phyloP scores from a whole-genome alignment of 345 rosid species.

The Psidium guajava region DNA sequence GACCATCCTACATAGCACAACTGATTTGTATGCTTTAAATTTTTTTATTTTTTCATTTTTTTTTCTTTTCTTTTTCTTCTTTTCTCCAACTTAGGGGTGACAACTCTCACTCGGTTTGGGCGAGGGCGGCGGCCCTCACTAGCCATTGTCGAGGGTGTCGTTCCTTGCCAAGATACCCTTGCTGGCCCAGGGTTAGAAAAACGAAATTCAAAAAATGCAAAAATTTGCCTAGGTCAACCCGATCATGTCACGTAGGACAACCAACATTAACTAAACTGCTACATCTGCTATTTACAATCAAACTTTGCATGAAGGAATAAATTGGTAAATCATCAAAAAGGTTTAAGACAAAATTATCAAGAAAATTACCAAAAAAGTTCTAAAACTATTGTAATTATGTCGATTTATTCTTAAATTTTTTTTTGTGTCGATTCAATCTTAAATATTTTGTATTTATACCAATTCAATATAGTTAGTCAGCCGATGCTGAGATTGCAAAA shows the following conservation, averaged over 20 bases:
- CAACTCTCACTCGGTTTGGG: neutral
- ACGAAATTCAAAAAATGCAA: neutral
- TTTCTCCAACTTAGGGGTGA: accelerated
- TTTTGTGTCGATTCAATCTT: too few relatives aligned
- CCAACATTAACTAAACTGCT: accelerated
- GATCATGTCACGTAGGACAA: accelerated
- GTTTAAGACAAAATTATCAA: accelerated
- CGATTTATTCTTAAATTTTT: too few relatives aligned
- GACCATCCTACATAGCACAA: too few relatives aligned
- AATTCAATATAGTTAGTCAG: too few relatives aligned
- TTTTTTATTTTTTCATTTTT: neutral
- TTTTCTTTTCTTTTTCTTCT: neutral
- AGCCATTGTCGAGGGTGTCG: accelerated
- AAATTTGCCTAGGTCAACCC: accelerated
- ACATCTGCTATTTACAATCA: accelerated
- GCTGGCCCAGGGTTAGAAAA: accelerated
- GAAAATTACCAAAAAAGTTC: too few relatives aligned
- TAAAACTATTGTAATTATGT: too few relatives aligned
- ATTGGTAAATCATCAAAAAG: accelerated
- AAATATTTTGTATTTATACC: too few relatives aligned
- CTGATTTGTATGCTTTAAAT: too few relatives aligned
- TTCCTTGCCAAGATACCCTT: neutral
- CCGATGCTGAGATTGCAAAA: too few relatives aligned
- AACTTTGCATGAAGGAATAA: accelerated
- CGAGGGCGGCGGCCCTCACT: neutral